These are phyloP conservation scores for Phaeodactylum tricornutum DNA, from an alignment of 108 stramenopile species.

Conservation along the genomic window DNA sequence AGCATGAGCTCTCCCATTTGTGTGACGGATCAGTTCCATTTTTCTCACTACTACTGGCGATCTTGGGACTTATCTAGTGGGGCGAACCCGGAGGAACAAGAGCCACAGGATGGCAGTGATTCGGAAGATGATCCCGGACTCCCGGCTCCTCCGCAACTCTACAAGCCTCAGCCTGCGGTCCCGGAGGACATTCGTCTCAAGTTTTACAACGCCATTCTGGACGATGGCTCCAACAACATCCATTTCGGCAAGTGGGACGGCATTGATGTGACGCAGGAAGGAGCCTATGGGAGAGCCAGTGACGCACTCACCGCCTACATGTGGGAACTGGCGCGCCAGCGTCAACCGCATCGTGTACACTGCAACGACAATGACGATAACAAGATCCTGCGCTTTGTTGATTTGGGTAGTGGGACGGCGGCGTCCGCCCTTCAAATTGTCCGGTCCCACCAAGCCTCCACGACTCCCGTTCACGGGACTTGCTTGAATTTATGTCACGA, in stretches of 20 bases:
- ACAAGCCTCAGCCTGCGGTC: constrained; percentile 3
- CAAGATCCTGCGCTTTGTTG: too few relatives aligned
- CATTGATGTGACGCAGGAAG: constrained; percentile 14
- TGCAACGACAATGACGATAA: too few relatives aligned
- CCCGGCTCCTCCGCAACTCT: not conserved
- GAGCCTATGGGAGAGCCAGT: constrained; percentile 18
- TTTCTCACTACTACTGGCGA: constrained; percentile 7
- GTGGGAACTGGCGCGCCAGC: too few relatives aligned
- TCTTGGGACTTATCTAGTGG: too few relatives aligned
- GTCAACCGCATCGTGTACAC: too few relatives aligned
- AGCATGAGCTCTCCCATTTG: not conserved
- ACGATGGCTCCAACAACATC: constrained; percentile 19
- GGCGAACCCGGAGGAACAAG: too few relatives aligned
- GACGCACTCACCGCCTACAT: constrained; percentile 24
- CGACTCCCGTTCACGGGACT: constrained; percentile 2
- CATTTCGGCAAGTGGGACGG: constrained; percentile 35
- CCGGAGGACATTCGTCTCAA: constrained; percentile 23
- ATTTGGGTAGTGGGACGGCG: constrained; percentile 21
- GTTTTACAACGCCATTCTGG: constrained; percentile 23
- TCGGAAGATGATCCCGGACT: not conserved
- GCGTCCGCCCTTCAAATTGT: constrained; percentile 20
- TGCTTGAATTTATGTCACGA: constrained; percentile 20
- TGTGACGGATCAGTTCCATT: constrained; percentile 15
- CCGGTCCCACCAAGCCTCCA: too few relatives aligned
- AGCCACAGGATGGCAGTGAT: constrained; percentile 1